phyloP scores from a whole-genome alignment of 495 filamentous ascomycete genomes.

The Tetracladium marchalianum region DNA sequence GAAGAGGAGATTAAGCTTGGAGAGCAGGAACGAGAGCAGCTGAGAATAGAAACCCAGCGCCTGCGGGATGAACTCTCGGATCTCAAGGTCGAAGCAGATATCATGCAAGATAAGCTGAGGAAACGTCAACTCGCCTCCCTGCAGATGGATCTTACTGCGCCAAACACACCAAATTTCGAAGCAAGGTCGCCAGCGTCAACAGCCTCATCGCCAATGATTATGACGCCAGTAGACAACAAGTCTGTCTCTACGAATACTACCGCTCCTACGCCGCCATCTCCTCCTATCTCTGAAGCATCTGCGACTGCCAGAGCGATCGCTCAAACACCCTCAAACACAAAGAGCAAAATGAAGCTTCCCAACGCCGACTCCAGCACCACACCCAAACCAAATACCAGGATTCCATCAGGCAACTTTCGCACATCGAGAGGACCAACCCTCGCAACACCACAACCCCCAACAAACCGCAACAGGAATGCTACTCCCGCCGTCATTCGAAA shows the following conservation, averaged over 20 bases:
- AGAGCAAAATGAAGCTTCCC: constrained; percentile 35
- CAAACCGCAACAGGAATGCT: constrained; percentile 13
- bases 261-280: constrained; percentile 49
- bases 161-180: constrained; percentile 41
- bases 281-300: constrained; percentile 65
- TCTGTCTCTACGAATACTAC: constrained; percentile 35
- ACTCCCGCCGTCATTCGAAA: constrained; percentile 21
- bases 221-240: constrained; percentile 60
- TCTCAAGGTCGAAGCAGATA: constrained; percentile 88
- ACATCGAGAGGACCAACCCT: constrained; percentile 13
- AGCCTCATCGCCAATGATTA: constrained; percentile 63
- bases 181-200: constrained; percentile 51
- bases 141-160: constrained; percentile 40
- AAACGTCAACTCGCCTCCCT: constrained; percentile 40
- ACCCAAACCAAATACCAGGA: constrained; percentile 29
- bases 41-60: constrained; percentile 83
- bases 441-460: not conserved
- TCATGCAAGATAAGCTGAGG: constrained; percentile 82
- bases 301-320: constrained; percentile 22
- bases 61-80: constrained; percentile 85
- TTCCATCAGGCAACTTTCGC: constrained; percentile 6
- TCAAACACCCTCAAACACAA: constrained; percentile 20
- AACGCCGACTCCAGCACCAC: constrained; percentile 39
- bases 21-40: constrained; percentile 77
- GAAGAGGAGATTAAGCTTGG: constrained; percentile 88